Conservation (phyloP, 371 early-diverging fungal genomes). For the Mucor irregularis region DNA sequence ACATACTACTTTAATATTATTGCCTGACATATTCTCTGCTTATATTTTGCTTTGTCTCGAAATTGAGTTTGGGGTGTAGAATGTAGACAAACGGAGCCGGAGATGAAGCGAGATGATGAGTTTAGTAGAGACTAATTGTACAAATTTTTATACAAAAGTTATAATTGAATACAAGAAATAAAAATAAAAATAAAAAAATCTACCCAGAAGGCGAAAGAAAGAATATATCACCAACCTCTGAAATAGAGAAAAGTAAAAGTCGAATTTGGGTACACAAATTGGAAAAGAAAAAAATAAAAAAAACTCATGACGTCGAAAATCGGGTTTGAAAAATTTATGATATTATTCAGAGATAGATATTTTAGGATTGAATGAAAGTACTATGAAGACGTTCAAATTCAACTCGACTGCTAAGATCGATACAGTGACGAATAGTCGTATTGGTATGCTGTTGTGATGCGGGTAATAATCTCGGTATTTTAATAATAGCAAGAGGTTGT, state of each 20-base stretch:
- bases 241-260: neutral
- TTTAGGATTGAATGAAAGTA: conserved; percentile 35
- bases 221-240: neutral
- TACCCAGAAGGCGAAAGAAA: conserved; percentile 15
- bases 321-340: conserved; percentile 2
- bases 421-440: conserved; percentile 13
- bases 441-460: neutral
- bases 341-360: neutral
- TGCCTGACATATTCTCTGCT: conserved; percentile 51
- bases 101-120: no score
- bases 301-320: conserved; percentile 22
- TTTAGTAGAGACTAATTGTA: neutral
- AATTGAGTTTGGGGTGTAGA: no score
- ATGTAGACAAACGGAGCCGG: no score
- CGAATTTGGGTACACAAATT: neutral
- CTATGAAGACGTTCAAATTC: conserved; percentile 44
- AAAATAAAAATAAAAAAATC: neutral
- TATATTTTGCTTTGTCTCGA: neutral
- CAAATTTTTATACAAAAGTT: neutral
- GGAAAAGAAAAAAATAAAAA: neutral
- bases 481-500: conserved; percentile 15
- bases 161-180: neutral
- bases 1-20: conserved; percentile 96
- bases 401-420: conserved; percentile 30
- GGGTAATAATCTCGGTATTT: conserved; percentile 6